Evolutionary conservation across 2,329 filamentous ascomycete species (phyloP), one percentile per base, ranked within the genome.

Genomic region (Penicillium sp.): DNA sequence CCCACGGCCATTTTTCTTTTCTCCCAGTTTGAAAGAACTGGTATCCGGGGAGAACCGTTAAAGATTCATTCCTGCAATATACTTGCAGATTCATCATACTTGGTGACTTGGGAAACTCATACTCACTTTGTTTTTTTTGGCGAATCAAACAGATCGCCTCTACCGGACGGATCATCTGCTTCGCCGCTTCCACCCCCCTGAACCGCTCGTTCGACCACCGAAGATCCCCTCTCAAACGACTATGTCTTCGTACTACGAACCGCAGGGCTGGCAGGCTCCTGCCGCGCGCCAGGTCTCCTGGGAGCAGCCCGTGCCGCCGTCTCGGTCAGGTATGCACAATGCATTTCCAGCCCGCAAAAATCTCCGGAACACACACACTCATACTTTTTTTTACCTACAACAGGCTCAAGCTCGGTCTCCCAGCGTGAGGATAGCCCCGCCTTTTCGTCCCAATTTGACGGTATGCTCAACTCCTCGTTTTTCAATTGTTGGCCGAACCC

Each of bases 371-470:
- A 21, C 41, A 44, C 24, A 27, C 16, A 39, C 53, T 62, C 33
- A 64, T 58, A 45, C 55, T 37, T 39, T 27, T 48, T 39, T 41
- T 27, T 29, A 10, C 19, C n/a, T 39, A 4, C n/a, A 57, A 11
- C 51, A 91, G 90, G 89, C 77, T 86, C 90, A 61, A 91, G 84
- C 75, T 92, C 89, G 56, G 87, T 89, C 50, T 86, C 86, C 63
- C 84, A 87, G 53, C 85, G 86, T 68, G 90, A 93, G 64, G 91
- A 96, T 59, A 83, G 85, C 57, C 80, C 82, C 70, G 91, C 92
- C 58, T 96, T 96, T 74, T 86, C 86, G 65, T 88, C 90, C 73
- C 92, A 96, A 78, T 89, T 96, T 75, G 92, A 96, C 80, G 90
- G 90, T 95, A 88, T 75, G 89, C 56, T 50, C 39, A 55, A 14